A percentile compares a stretch with the other conserved stretches of the same genome.
phyloP scores from a whole-genome alignment of 768 basidiomycete species.

The Exidia glandulosa region DNA sequence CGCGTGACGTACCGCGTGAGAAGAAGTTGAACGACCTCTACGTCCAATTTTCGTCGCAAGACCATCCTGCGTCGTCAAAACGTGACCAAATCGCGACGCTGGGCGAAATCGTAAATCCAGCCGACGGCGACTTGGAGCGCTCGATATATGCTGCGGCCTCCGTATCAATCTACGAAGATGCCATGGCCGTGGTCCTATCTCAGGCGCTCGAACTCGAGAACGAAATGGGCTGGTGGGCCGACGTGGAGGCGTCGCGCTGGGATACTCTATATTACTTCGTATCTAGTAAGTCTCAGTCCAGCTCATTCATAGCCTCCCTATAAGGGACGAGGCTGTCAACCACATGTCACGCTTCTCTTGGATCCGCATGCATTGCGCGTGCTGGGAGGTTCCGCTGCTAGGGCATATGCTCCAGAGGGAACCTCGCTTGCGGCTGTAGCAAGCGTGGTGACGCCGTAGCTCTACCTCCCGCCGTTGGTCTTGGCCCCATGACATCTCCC shows the following conservation, averaged over 20 bases:
- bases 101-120: not conserved
- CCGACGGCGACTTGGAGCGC: not conserved
- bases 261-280: slow-evolving; percentile 56
- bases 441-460: too few relatives aligned
- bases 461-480: too few relatives aligned
- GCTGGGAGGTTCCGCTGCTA: too few relatives aligned
- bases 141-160: not conserved
- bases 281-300: slow-evolving; percentile 48
- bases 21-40: not conserved
- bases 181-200: slow-evolving; percentile 49
- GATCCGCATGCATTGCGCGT: too few relatives aligned
- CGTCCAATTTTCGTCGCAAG: not conserved
- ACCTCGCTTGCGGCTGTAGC: too few relatives aligned
- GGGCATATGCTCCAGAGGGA: too few relatives aligned
- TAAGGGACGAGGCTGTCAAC: not conserved
- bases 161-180: slow-evolving; percentile 42
- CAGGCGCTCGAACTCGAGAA: slow-evolving; percentile 62
- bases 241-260: slow-evolving; percentile 47
- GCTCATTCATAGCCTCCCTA: not conserved
- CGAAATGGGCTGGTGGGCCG: slow-evolving; percentile 81
- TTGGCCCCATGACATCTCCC: too few relatives aligned
- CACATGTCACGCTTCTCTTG: slow-evolving; percentile 19
- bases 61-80: not conserved
- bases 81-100: not conserved
- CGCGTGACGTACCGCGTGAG: not conserved